Base-by-base conservation (phyloP, 768 basidiomycete genomes). In the Leucocoprinus birnbaumii region DNA sequence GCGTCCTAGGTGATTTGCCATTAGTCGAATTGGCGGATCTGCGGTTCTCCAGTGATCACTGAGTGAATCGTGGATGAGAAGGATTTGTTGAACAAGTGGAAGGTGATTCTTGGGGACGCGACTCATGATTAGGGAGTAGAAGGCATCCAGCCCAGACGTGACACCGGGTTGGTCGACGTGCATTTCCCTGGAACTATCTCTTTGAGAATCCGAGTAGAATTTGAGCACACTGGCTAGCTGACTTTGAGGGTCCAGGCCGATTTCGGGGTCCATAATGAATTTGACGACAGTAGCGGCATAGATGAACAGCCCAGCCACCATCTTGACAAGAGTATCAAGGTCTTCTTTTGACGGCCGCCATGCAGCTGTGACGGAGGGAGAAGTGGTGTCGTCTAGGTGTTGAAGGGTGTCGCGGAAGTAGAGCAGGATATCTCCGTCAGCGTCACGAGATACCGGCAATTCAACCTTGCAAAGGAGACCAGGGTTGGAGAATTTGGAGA, bases 271-370 rank as follows among this genome's bases (percentile, higher is more conserved):
- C 21, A 42, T 27, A 26, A 60, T 27, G 41, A 48, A 60, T n/a
- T 43, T 48, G 16, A 57, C 46, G n/a, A 50, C 42, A 9, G 52
- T 57, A n/a, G 52, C 46, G 1, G 55, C 45, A 22, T 44, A 57
- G 21, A 53, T 51, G 35, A 48, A 57, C 3, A 35, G 21, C 1
- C 55, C 55, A 6, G 59, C 56, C 11, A 48, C 31, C 24, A 40
- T 41, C 8, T 27, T 9, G 9, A 50, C 46, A 14, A 56, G 52
- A 5, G 22, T 49, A 6, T 53, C 18, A 19, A 60, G 16, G 2
- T 48, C 42, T 6, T 31, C 21, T n/a, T 60, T 47, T 1, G 42
- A 25, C 7, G 56, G n/a, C n/a, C n/a, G 59, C 59, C 59, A 60
- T 2, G 56, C 35, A n/a, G 50, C n/a, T 13, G 8, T 14, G 38